Evolutionary conservation across 345 rosid species (phyloP).

Genomic region (Moricandia moricandioides): DNA sequence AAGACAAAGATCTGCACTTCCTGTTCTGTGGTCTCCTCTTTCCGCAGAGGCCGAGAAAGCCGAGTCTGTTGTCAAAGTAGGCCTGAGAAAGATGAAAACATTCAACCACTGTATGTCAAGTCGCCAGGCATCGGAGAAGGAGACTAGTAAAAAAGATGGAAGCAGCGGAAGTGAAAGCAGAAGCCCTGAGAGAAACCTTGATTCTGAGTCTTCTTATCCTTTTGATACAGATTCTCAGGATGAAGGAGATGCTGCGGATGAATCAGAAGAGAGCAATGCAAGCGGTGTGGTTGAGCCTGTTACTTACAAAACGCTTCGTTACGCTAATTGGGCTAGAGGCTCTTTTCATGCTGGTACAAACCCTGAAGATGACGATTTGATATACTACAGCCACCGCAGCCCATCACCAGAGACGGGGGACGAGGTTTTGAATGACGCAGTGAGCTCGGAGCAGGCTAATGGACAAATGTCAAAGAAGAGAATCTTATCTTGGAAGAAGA

Average conservation of each 20-base stretch:
- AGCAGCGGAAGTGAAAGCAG: constrained; percentile 55
- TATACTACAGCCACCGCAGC: constrained; percentile 75
- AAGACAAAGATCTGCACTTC: constrained; percentile 33
- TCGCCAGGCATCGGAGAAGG: constrained; percentile 54
- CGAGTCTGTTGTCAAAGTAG: constrained; percentile 87
- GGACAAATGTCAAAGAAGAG: constrained; percentile 59
- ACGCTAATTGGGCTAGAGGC: constrained; percentile 74
- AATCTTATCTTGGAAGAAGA: constrained; percentile 84
- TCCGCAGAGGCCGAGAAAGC: constrained; percentile 63
- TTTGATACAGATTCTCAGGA: constrained; percentile 82
- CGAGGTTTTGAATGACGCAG: constrained; percentile 44
- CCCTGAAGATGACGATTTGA: constrained; percentile 69
- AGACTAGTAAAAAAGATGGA: constrained; percentile 28
- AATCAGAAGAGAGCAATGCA: constrained; percentile 64
- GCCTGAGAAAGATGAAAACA: constrained; percentile 79
- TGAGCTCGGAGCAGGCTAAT: constrained; percentile 48
- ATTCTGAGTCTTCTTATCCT: constrained; percentile 69
- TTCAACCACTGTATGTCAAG: constrained; percentile 70
- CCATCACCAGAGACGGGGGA: constrained; percentile 52
- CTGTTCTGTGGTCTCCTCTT: constrained; percentile 51
- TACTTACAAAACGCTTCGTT: constrained; percentile 79
- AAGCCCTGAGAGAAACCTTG: constrained; percentile 69
- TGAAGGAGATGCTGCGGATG: constrained; percentile 67
- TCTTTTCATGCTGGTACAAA: constrained; percentile 52
- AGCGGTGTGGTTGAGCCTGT: constrained; percentile 54